Evolutionary conservation across 1,139 yeast species (phyloP).

Genomic region (Blastobotrys capitulatus): DNA sequence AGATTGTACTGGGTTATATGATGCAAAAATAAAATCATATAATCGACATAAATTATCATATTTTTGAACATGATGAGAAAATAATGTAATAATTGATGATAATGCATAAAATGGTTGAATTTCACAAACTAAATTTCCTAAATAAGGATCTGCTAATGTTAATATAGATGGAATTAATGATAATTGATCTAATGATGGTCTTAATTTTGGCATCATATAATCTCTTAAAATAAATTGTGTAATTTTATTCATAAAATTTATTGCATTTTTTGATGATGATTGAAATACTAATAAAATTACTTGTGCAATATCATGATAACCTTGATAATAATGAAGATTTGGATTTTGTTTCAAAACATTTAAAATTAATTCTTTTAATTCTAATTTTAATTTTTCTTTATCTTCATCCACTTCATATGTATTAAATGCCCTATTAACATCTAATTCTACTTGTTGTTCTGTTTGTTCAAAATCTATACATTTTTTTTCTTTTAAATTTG

Average conservation of each 20-base stretch:
- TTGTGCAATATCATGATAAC: conserved; percentile 83
- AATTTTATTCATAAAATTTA: conserved; percentile 49
- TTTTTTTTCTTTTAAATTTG: neutral
- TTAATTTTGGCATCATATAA: conserved; percentile 70
- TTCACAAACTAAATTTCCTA: conserved; percentile 46
- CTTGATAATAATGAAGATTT: conserved; percentile 73
- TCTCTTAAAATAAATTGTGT: conserved; percentile 69
- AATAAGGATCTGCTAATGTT: conserved; percentile 42
- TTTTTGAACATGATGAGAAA: conserved; percentile 63
- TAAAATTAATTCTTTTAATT: conserved; percentile 30
- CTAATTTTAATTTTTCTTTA: neutral
- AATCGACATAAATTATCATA: conserved; percentile 47
- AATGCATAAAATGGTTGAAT: conserved; percentile 59
- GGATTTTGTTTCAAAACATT: conserved; percentile 56
- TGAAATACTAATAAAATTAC: conserved; percentile 55
- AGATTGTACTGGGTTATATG: conserved; percentile 32
- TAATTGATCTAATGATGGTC: conserved; percentile 61
- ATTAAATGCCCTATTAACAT: conserved; percentile 66
- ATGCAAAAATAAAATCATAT: conserved; percentile 59
- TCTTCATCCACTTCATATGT: conserved; percentile 8
- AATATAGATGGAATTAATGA: conserved; percentile 59
- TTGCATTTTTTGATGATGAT: conserved; percentile 32
- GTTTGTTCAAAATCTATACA: conserved; percentile 43
- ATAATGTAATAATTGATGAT: conserved; percentile 71
- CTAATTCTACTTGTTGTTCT: conserved; percentile 58